Percentiles rank a stretch among this genome's conserved stretches.
Evolutionary conservation across 2,329 filamentous ascomycete species (phyloP).

Genomic region (Onygenales sp.): DNA sequence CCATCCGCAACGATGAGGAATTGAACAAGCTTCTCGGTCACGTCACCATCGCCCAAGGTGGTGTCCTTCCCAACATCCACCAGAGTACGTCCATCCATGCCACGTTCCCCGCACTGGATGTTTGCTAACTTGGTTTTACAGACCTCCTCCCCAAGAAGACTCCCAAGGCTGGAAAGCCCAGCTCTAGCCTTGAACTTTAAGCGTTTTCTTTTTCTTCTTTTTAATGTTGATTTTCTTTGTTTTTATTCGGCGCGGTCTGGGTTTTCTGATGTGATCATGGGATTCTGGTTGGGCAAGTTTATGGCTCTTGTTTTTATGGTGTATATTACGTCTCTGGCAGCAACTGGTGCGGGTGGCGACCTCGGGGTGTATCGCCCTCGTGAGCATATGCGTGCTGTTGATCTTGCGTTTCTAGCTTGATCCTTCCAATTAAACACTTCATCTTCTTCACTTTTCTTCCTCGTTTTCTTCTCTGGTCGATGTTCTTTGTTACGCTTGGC

Average conservation of each 20-base stretch:
- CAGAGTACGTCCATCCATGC: conserved; percentile 60
- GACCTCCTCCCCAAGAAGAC: conserved; percentile 99
- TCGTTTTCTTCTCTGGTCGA: background rate
- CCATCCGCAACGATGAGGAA: conserved; percentile 99
- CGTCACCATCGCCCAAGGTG: conserved; percentile 93
- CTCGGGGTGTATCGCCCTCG: conserved; percentile 7
- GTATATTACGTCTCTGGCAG: conserved; percentile 53
- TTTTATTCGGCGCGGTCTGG: conserved; percentile 67
- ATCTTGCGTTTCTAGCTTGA: conserved; percentile 1
- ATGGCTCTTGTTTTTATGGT: conserved; percentile 48
- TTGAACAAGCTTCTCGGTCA: conserved; percentile 97
- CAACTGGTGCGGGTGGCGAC: conserved; percentile 32
- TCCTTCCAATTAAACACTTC: background rate
- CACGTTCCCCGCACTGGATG: conserved; percentile 7
- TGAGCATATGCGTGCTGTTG: conserved; percentile 3
- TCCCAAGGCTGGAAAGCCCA: conserved; percentile 83
- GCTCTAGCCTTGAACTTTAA: conserved; percentile 75
- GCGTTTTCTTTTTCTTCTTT: conserved; percentile 41
- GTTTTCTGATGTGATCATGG: conserved; percentile 65
- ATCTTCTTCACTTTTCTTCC: background rate
- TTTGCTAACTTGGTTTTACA: conserved; percentile 40
- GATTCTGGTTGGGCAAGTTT: conserved; percentile 55
- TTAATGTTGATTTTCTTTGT: conserved; percentile 47
- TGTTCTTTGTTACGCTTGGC: too few species aligned
- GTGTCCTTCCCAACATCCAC: conserved; percentile 95